Percentiles rank a stretch among this genome's conserved stretches.
Conservation (phyloP, 2,329 filamentous ascomycete species). For the Talaromyces atroroseus region DNA sequence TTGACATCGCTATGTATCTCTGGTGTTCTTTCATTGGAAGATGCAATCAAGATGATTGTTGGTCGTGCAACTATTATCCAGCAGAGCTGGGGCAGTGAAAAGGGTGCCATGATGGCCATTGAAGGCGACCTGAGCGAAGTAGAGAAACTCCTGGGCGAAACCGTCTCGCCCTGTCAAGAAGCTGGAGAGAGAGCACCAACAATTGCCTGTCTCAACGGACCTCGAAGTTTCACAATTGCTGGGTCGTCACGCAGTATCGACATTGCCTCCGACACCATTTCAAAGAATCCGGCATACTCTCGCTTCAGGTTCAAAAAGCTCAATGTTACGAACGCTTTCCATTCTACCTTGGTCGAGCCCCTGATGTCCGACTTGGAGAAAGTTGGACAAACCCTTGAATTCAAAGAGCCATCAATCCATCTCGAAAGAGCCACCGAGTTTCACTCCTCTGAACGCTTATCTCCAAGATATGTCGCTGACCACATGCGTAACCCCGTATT, state of each 20-base stretch:
- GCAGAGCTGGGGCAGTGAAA: conserved; percentile 25
- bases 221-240: conserved; percentile 13
- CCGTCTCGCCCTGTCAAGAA: conserved; percentile 7
- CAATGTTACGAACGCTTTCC: conserved; percentile 46
- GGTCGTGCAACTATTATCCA: conserved; percentile 27
- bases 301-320: conserved; percentile 34
- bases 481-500: conserved; percentile 45
- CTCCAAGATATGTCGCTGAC: conserved; percentile 18
- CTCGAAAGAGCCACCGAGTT: conserved; percentile 26
- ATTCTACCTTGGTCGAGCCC: conserved; percentile 39
- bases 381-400: conserved; percentile 25
- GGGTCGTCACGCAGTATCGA: conserved; percentile 15
- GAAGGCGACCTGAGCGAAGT: conserved; percentile 22
- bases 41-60: conserved; percentile 26
- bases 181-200: conserved; percentile 8
- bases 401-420: conserved; percentile 33
- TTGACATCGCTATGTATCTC: conserved; percentile 32
- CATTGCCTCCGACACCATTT: conserved; percentile 26
- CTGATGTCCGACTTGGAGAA: conserved; percentile 24
- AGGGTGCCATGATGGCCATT: conserved; percentile 30
- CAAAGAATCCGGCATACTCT: neutral
- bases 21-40: conserved; percentile 24
- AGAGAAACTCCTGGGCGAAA: conserved; percentile 17
- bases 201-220: conserved; percentile 36
- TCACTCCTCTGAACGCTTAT: neutral